Percentiles rank a stretch among this genome's conserved stretches.
phyloP scores from a whole-genome alignment of 805 yeast genomes.

The Cyberlindnera mycetangii region DNA sequence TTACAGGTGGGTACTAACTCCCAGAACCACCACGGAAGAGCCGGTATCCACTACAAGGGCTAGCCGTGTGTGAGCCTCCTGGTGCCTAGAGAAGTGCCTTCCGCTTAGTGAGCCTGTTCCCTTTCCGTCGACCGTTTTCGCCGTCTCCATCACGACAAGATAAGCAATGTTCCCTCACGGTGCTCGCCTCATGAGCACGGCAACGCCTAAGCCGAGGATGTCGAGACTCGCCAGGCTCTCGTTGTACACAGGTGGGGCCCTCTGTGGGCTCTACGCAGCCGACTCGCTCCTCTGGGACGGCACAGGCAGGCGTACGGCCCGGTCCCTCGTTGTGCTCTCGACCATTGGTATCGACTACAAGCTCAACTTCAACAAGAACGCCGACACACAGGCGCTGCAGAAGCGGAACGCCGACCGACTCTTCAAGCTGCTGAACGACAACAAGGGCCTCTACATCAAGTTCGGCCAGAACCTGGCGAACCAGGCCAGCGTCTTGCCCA shows the following conservation, averaged over 20 bases:
- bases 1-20: no score
- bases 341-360: conserved; percentile 62
- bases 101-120: no score
- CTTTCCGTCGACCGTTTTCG: no score
- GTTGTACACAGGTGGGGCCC: conserved; percentile 6
- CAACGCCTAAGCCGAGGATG: neutral
- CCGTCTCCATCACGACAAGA: neutral
- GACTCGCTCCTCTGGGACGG: conserved; percentile 47
- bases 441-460: conserved; percentile 67
- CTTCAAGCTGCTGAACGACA: conserved; percentile 40
- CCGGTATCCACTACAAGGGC: no score
- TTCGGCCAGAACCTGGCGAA: conserved; percentile 79
- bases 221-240: neutral
- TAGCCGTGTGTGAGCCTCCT: no score
- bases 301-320: conserved; percentile 46
- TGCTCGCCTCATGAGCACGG: conserved; percentile 1
- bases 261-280: conserved; percentile 22
- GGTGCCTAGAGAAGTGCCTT: no score
- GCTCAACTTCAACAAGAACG: conserved; percentile 42
- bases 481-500: conserved; percentile 67
- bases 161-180: neutral
- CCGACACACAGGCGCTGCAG: conserved; percentile 54
- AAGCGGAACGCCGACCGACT: conserved; percentile 53
- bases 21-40: no score
- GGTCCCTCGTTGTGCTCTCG: conserved; percentile 46